A percentile compares a stretch with the other conserved stretches of the same genome.
Evolutionary conservation across 2,329 filamentous ascomycete species (phyloP).

Genomic region (Aspergillus thermomutatus): DNA sequence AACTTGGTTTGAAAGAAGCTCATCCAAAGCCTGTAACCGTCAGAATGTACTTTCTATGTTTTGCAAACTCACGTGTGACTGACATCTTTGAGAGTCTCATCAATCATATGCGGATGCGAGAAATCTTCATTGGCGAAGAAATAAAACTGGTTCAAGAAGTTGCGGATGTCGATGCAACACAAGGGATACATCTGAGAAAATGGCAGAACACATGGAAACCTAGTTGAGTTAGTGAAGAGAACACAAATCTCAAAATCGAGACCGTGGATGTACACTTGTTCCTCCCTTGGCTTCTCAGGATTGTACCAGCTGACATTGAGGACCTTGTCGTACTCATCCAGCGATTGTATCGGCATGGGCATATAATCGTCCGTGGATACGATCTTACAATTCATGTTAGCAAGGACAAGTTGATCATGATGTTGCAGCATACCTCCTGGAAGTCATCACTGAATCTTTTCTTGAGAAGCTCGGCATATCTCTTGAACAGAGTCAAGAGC

Average conservation of each 20-base stretch:
- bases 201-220: conserved; percentile 90
- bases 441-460: conserved; percentile 92
- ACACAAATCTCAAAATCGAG: neutral
- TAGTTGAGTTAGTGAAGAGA: conserved; percentile 33
- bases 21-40: conserved; percentile 70
- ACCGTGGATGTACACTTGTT: conserved; percentile 62
- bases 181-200: conserved; percentile 99
- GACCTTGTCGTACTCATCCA: conserved; percentile 92
- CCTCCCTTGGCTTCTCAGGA: conserved; percentile 71
- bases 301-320: conserved; percentile 95
- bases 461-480: conserved; percentile 89
- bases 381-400: conserved; percentile 43
- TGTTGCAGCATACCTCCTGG: conserved; percentile 63
- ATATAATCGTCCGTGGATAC: conserved; percentile 97
- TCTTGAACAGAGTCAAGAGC: conserved; percentile 84
- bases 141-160: conserved; percentile 97
- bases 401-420: neutral
- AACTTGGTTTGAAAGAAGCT: conserved; percentile 88
- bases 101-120: conserved; percentile 82
- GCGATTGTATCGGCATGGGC: conserved; percentile 93
- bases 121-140: conserved; percentile 97
- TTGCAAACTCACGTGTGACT: conserved; percentile 1
- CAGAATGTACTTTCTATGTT: conserved; percentile 7
- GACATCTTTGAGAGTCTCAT: conserved; percentile 80
- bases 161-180: conserved; percentile 96